These are phyloP conservation scores for Pelargonium myrrhifolium DNA, from an alignment of 441 rosid genomes.

Conservation along the genomic window DNA sequence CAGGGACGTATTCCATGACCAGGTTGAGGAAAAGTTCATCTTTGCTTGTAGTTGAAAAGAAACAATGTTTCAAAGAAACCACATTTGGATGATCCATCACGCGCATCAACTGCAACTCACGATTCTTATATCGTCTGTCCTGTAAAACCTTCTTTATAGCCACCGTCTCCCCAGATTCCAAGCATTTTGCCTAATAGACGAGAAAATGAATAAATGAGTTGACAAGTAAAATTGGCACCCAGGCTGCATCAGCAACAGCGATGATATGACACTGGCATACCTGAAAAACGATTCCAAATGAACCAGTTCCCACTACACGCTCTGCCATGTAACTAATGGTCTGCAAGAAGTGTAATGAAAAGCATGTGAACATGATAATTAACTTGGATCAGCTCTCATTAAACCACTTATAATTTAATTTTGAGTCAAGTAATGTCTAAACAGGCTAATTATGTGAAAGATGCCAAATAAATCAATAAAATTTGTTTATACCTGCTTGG, in stretches of 20 bases:
- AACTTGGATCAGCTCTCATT: too few relatives aligned
- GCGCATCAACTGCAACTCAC: slow-evolving; percentile 92
- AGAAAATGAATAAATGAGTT: slow-evolving; percentile 11
- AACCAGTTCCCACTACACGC: slow-evolving; percentile 90
- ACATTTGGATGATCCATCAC: slow-evolving; percentile 95
- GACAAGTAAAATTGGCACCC: not conserved
- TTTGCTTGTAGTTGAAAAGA: slow-evolving; percentile 87
- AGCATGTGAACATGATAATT: too few relatives aligned
- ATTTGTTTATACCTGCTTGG: slow-evolving; percentile 54
- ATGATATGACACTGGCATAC: slow-evolving; percentile 27
- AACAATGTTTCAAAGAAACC: slow-evolving; percentile 83
- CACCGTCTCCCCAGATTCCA: slow-evolving; percentile 92
- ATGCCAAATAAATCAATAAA: too few relatives aligned
- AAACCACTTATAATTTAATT: too few relatives aligned
- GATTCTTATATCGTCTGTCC: slow-evolving; percentile 89
- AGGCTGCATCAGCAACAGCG: too few relatives aligned
- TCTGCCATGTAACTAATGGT: slow-evolving; percentile 99
- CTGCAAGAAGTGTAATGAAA: too few relatives aligned
- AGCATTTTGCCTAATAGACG: slow-evolving; percentile 92
- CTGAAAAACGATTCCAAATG: slow-evolving; percentile 94
- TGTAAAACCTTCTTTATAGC: slow-evolving; percentile 97
- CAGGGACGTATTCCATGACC: slow-evolving; percentile 97
- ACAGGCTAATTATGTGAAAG: too few relatives aligned
- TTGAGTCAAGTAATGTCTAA: too few relatives aligned
- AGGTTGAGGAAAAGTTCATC: slow-evolving; percentile 87